A percentile compares a stretch with the other conserved stretches of the same genome.
These are phyloP conservation scores for Nothopassalora personata DNA, from an alignment of 2,329 filamentous ascomycete species.

Conservation along the genomic window DNA sequence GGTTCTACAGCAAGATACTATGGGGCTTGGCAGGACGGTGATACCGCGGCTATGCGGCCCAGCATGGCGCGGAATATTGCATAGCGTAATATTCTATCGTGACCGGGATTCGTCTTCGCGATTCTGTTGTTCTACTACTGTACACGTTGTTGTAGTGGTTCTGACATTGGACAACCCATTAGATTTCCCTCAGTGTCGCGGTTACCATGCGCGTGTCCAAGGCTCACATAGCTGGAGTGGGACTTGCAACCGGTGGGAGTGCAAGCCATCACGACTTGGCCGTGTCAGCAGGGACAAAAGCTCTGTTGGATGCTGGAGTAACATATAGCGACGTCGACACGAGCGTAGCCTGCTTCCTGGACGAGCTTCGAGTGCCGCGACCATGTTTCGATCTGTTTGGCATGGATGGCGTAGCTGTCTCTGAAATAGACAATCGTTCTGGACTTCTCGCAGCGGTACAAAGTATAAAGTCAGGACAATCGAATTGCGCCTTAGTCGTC, in stretches of 20 bases:
- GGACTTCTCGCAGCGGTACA: constrained; percentile 18
- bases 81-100: too few relatives aligned
- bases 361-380: constrained; percentile 14
- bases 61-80: too few relatives aligned
- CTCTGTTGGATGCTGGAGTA: constrained; percentile 25
- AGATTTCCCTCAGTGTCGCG: background rate
- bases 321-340: constrained; percentile 24
- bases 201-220: constrained; percentile 15
- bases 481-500: constrained; percentile 20
- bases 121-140: background rate
- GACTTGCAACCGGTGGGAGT: constrained; percentile 8
- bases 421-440: constrained; percentile 18
- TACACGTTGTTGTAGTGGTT: too few relatives aligned
- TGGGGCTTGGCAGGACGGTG: too few relatives aligned
- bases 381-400: constrained; percentile 21
- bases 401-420: constrained; percentile 17
- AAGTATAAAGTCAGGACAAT: constrained; percentile 16
- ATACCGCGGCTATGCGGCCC: too few relatives aligned
- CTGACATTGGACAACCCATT: background rate
- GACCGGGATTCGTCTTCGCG: background rate
- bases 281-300: constrained; percentile 22
- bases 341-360: constrained; percentile 19
- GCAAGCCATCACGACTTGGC: constrained; percentile 6
- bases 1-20: too few relatives aligned
- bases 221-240: constrained; percentile 24